Evolutionary conservation across 805 yeast genomes (phyloP).

Genomic region (Maudiozyma serrabonitensis): DNA sequence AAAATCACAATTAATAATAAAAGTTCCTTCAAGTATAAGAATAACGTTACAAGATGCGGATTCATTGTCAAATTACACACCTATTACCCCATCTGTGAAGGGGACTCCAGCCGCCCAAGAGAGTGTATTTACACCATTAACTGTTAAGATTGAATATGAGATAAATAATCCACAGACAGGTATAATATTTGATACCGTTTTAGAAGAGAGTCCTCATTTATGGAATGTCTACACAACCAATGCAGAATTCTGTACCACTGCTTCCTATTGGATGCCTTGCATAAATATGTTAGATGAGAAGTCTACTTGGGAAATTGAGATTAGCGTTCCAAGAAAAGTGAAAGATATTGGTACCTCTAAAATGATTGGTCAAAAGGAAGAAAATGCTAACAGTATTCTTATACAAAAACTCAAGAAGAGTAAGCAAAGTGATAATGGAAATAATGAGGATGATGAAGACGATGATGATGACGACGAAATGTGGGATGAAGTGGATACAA

Average conservation of each 20-base stretch:
- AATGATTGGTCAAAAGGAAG: constrained; percentile 25
- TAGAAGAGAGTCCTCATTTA: constrained; percentile 30
- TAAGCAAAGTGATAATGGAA: constrained; percentile 2
- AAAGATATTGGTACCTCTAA: constrained; percentile 47
- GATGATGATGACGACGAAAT: constrained; percentile 23
- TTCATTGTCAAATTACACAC: constrained; percentile 30
- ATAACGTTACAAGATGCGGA: constrained; percentile 48
- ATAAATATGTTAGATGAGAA: constrained; percentile 81
- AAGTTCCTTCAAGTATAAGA: constrained; percentile 35
- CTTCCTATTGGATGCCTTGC: constrained; percentile 98
- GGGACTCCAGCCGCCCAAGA: constrained; percentile 34
- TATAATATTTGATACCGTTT: constrained; percentile 49
- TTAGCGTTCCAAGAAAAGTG: constrained; percentile 74
- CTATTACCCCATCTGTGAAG: constrained; percentile 34
- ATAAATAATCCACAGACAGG: constrained; percentile 64
- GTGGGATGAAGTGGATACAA: constrained; percentile 22
- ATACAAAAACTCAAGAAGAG: constrained; percentile 9
- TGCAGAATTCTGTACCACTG: constrained; percentile 64
- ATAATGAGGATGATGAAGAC: constrained; percentile 23
- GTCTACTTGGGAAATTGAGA: constrained; percentile 84
- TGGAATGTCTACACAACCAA: constrained; percentile 89
- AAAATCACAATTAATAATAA: constrained; percentile 24
- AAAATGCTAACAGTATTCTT: background rate
- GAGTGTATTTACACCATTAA: constrained; percentile 61
- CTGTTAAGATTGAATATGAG: constrained; percentile 57